phyloP scores from a whole-genome alignment of 805 yeast species.

The Danielozyma ontarioensis region DNA sequence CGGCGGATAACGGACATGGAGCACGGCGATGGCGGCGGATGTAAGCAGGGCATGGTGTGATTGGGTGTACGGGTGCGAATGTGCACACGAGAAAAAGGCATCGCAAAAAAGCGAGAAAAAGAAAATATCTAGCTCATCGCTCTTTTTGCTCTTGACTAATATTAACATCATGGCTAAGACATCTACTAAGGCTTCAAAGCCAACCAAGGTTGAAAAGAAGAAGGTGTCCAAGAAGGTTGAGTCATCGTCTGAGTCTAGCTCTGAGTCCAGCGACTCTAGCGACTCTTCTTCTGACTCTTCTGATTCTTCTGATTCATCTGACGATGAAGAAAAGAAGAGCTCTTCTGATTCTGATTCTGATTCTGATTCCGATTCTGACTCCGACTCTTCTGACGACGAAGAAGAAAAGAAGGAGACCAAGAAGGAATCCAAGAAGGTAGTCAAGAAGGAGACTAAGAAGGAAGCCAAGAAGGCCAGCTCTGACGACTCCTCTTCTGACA shows the following conservation, averaged over 20 bases:
- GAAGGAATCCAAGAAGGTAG: slow-evolving; percentile 16
- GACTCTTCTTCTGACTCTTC: slow-evolving; percentile 21
- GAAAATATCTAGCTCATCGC: not conserved
- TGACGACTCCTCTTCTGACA: slow-evolving; percentile 9
- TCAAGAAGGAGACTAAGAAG: slow-evolving; percentile 14
- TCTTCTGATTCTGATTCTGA: slow-evolving; percentile 16
- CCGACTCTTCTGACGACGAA: slow-evolving; percentile 15
- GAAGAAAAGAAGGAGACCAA: slow-evolving; percentile 21
- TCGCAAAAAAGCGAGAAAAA: not conserved
- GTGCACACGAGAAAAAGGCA: too few relatives aligned
- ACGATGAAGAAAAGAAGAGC: slow-evolving; percentile 18
- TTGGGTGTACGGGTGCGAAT: too few relatives aligned
- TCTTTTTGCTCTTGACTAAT: too few relatives aligned
- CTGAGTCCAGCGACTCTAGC: slow-evolving; percentile 21
- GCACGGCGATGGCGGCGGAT: too few relatives aligned
- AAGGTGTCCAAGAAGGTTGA: slow-evolving; percentile 17
- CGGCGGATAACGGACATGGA: too few relatives aligned
- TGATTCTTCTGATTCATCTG: slow-evolving; percentile 17
- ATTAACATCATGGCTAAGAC: not conserved
- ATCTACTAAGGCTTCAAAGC: not conserved
- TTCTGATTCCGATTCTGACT: slow-evolving; percentile 10
- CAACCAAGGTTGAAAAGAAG: slow-evolving; percentile 12
- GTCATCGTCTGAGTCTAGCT: slow-evolving; percentile 16
- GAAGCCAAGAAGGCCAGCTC: slow-evolving; percentile 7
- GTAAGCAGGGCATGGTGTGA: too few relatives aligned